Base-by-base conservation (phyloP, 2,329 filamentous ascomycete species). In the Madurella fahalii region DNA sequence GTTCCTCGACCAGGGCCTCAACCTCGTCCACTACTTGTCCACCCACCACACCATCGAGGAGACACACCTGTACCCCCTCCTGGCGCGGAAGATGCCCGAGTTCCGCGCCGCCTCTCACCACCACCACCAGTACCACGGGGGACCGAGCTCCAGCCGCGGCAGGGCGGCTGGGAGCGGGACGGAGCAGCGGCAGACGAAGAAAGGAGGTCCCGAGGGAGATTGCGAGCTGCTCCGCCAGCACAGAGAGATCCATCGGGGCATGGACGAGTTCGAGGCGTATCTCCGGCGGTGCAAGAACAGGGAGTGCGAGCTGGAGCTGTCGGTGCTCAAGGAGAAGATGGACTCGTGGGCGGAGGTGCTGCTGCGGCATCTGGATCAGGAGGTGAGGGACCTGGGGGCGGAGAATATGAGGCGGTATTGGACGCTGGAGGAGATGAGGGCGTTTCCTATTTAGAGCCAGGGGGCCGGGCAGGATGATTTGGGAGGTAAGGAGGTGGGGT, bases 331-430 rank as follows among this genome's bases (percentile, higher is more conserved):
- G 73, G 74, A 70, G 37, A 79, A 89, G 64, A 85, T 95, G 84
- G 88, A 95, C 69, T 70, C 70, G 4, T 96, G 92, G 82, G 88
- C 88, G 11, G 75, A 77, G 9, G 88, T 95, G 59, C 69, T 96
- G 47, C 93, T 90, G 88, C 75, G 74, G 65, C 91, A 96, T 77
- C 73, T 96, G 57, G 89, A 94, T 64, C 85, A 92, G 63, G 91
- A 96, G 77, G 90, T 96, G 8, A 74, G 77, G 69, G 81, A 87
- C 61, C 70, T 96, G 32, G 82, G 86, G 2, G 90, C 90, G 43
- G 88, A 94, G 69, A 95, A 93, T 68, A 95, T 96, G 91, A 79
- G 89, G 62, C 83, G 77, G 70, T 91, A 88, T 70, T 96, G 89
- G 89, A 87, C 77, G 0, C 62, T 84, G 57, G 83, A 89, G 45